A percentile compares a stretch with the other conserved stretches of the same genome.
Evolutionary conservation across 179 eudicot species (phyloP).

Genomic region (Corrigiola litoralis): DNA sequence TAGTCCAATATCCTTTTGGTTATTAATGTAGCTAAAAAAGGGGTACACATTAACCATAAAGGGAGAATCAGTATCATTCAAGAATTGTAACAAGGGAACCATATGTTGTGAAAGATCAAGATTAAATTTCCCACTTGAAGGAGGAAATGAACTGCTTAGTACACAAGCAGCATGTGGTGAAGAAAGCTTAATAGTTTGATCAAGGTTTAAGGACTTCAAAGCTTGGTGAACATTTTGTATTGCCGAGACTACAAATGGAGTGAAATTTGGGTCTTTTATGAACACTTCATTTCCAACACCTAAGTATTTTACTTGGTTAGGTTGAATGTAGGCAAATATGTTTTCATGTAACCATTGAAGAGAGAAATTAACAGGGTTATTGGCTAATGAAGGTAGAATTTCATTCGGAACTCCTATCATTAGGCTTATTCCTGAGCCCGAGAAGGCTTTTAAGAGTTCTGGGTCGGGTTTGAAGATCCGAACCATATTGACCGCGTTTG

Average conservation of each 20-base stretch:
- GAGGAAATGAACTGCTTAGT: slow-evolving; percentile 53
- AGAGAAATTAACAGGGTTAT: slow-evolving; percentile 24
- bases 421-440: slow-evolving; percentile 46
- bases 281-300: slow-evolving; percentile 70
- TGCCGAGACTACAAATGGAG: slow-evolving; percentile 48
- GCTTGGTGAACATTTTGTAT: slow-evolving; percentile 54
- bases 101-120: slow-evolving; percentile 27
- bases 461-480: slow-evolving; percentile 61
- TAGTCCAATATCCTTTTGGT: slow-evolving; percentile 43
- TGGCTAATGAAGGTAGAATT: slow-evolving; percentile 49
- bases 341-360: slow-evolving; percentile 56
- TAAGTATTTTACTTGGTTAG: slow-evolving; percentile 47
- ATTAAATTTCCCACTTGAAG: slow-evolving; percentile 53
- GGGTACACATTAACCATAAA: slow-evolving; percentile 84
- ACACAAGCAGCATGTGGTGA: slow-evolving; percentile 58
- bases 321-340: slow-evolving; percentile 39
- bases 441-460: slow-evolving; percentile 40
- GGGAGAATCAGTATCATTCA: slow-evolving; percentile 45
- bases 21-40: slow-evolving; percentile 51
- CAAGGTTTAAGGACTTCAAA: slow-evolving; percentile 40
- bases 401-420: slow-evolving; percentile 77
- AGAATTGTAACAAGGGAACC: slow-evolving; percentile 38
- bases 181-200: slow-evolving; percentile 49
- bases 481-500: slow-evolving; percentile 38
- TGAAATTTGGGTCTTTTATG: slow-evolving; percentile 46